Evolutionary conservation across 2,329 filamentous ascomycete species (phyloP).

Genomic region (Stagonosporopsis vannaccii): DNA sequence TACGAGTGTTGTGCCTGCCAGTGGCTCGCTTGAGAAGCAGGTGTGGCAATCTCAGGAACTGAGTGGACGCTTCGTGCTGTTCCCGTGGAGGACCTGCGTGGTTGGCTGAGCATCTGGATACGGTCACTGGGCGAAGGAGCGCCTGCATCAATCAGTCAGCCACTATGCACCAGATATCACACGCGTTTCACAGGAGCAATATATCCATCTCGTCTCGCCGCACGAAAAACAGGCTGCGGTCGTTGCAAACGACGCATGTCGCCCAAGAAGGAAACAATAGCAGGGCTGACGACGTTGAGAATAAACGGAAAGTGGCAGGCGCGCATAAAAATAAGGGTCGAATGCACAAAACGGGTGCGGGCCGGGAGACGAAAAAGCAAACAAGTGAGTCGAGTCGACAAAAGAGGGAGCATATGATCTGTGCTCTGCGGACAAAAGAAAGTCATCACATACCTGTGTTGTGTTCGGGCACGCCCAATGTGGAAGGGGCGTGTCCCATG

Average conservation of each 20-base stretch:
- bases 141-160: slow-evolving; percentile 33
- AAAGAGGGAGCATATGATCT: slow-evolving; percentile 35
- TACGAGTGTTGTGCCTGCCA: slow-evolving; percentile 49
- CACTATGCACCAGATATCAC: slow-evolving; percentile 28
- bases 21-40: slow-evolving; percentile 46
- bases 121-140: slow-evolving; percentile 50
- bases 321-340: slow-evolving; percentile 20
- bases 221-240: slow-evolving; percentile 14
- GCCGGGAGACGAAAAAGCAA: slow-evolving; percentile 41
- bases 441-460: slow-evolving; percentile 46
- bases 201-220: slow-evolving; percentile 17
- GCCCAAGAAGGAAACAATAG: slow-evolving; percentile 30
- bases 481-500: slow-evolving; percentile 55
- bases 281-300: slow-evolving; percentile 19
- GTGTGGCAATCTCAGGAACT: slow-evolving; percentile 46
- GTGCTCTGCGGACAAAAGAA: slow-evolving; percentile 28
- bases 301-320: slow-evolving; percentile 19
- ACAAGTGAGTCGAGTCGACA: slow-evolving; percentile 19
- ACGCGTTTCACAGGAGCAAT: slow-evolving; percentile 16
- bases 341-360: slow-evolving; percentile 36
- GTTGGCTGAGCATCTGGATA: slow-evolving; percentile 49
- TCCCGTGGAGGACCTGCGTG: slow-evolving; percentile 47
- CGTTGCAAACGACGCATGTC: slow-evolving; percentile 37
- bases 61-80: slow-evolving; percentile 49
- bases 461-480: slow-evolving; percentile 46